A percentile compares a stretch with the other conserved stretches of the same genome.
Conservation (phyloP, 805 yeast species). For the Candida andamanensis region DNA sequence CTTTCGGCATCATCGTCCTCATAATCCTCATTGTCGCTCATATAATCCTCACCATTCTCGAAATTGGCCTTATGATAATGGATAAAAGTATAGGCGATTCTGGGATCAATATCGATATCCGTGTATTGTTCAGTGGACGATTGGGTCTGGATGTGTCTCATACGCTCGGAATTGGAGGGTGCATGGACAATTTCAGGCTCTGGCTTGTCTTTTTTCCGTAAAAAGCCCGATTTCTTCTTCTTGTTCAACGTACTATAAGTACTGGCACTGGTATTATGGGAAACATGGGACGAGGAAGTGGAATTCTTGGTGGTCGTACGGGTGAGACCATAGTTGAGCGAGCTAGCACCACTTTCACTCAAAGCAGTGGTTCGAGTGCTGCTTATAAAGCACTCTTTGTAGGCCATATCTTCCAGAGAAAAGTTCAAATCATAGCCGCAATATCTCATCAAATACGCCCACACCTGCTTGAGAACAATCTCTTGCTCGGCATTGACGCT, state of each 20-base stretch:
- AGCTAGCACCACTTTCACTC: slow-evolving; percentile 11
- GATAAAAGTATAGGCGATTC: slow-evolving; percentile 16
- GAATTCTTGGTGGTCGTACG: slow-evolving; percentile 20
- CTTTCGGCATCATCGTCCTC: slow-evolving; percentile 16
- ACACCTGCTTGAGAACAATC: slow-evolving; percentile 57
- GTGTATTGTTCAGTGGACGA: slow-evolving; percentile 22
- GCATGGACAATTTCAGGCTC: slow-evolving; percentile 8
- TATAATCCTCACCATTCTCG: slow-evolving; percentile 17
- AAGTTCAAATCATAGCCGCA: slow-evolving; percentile 46
- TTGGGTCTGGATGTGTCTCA: slow-evolving; percentile 22
- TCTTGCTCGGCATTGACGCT: slow-evolving; percentile 51
- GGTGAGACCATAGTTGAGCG: slow-evolving; percentile 16
- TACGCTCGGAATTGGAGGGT: slow-evolving; percentile 22
- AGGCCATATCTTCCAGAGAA: slow-evolving; percentile 22
- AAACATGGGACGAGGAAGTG: slow-evolving; percentile 18
- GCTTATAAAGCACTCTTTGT: slow-evolving; percentile 26
- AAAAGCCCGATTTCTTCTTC: slow-evolving; percentile 23
- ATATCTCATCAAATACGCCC: slow-evolving; percentile 60
- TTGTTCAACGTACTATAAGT: slow-evolving; percentile 14
- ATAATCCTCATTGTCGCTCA: slow-evolving; percentile 14
- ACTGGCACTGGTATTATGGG: slow-evolving; percentile 24
- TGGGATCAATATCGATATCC: slow-evolving; percentile 17
- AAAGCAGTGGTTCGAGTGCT: slow-evolving; percentile 16
- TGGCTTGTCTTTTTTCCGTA: slow-evolving; percentile 5
- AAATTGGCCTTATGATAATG: slow-evolving; percentile 16